Base-by-base conservation (phyloP, 768 basidiomycete species). In the Epithele typhae region DNA sequence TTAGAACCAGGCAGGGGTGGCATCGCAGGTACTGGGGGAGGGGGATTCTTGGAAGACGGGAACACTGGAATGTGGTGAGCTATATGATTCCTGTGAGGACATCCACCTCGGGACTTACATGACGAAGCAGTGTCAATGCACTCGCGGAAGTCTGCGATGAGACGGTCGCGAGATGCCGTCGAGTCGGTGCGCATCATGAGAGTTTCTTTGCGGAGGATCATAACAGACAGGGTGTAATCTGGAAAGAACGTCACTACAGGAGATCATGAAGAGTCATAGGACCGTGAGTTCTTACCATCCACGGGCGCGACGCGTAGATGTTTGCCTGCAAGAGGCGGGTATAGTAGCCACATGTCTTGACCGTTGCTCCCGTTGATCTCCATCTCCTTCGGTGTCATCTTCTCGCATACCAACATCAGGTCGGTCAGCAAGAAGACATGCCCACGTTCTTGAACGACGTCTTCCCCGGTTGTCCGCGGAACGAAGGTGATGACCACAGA, bases 311-410 rank as follows among this genome's bases (percentile, higher is more conserved):
- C 84, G 48, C 77, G 76, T 44, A 99, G 72, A 57, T 96, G 93
- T 62, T 95, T 97, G 4, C 93, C 95, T 11, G 96, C 86, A 25
- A 99, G 70, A 4, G 96, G 96, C 15, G 96, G 96, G 70, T 96
- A 99, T 55, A 84, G 81, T 37, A 99, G 71, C 81, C 83, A 90
- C 84, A 95, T 87, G 60, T 96, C 92, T 5, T 84, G 75, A 10
- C 81, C 81, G 48, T 80, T 78, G 25, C 71, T 66, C 11, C 69
- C 73, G 49, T 64, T 56, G 22, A 72, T 67, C 32, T 68, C 65
- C 45, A 70, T 74, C 49, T 95, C 88, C 42, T 81, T 75, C 17
- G 72, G 75, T 1, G 76, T 60, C 79, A 95, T 91, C 58, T 81
- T 76, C 64, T 97, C 94, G 56, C 90, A 92, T 23, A 98, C 67